Evolutionary conservation across 75 land plant species (phyloP), one percentile per base, ranked within the genome.

Genomic region (Azolla pinnata): DNA sequence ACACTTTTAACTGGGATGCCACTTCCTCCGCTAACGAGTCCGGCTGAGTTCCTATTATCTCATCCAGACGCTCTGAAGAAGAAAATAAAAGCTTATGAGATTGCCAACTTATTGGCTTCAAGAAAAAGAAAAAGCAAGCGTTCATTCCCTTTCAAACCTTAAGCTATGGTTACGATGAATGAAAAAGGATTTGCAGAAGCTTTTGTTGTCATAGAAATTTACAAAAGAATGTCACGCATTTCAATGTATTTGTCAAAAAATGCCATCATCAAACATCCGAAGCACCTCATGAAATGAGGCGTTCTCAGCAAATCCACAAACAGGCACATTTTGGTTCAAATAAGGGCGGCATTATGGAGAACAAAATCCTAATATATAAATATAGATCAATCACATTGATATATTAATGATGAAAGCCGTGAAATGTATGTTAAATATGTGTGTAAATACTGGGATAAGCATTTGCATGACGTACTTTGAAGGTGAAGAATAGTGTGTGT

Each of bases 401-500:
- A n/a, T n/a, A 48, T 3, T 3, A 48, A 48, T 9, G 51, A 48
- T 14, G 51, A 8, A 48, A 48, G 3, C 19, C 18, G 3, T 20
- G 9, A 5, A 48, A 48, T 20, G 21, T 48, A 47, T 16, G 50
- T 3, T 20, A 47, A 9, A 47, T 47, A 12, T 3, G 29, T 4
- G 29, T 21, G 54, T 12, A 26, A 25, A 52, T 3, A 23, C 16
- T 19, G 29, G 2, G 54, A 25, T 52, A 12, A 8, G 51, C 18
- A 17, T 48, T 17, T 48, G 51, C 3, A 48, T 20, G 9, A 20
- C 19, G 4, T 52, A 52, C 54, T 29, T 52, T 52, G 54, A 3
- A 52, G 54, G 54, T 52, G 54, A 52, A 52, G 24, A 3, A 52
- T 52, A 24, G 54, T 29, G 24, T 52, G 54, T 14, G 54, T 52